Evolutionary conservation across 345 rosid species (phyloP).

Genomic region (Trapa incisa): DNA sequence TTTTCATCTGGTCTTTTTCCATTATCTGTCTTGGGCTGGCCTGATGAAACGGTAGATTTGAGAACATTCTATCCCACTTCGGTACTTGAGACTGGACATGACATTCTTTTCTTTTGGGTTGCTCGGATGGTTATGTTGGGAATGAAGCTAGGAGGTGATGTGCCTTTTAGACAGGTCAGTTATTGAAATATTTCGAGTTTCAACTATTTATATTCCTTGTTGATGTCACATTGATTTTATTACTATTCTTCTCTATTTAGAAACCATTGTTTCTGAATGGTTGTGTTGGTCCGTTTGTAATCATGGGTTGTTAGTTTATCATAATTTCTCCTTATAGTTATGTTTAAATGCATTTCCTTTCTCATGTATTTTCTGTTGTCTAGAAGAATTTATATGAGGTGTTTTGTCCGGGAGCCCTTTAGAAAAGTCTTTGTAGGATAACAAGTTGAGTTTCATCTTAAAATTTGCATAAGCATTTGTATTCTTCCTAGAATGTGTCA

Average conservation of each 20-base stretch:
- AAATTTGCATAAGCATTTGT: not conserved
- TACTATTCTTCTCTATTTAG: no score
- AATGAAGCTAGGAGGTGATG: conserved; percentile 71
- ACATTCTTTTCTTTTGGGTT: conserved; percentile 94
- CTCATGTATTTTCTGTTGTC: not conserved
- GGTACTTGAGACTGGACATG: conserved; percentile 92
- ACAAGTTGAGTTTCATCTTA: not conserved
- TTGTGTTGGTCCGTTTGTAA: not conserved
- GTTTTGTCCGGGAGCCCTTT: not conserved
- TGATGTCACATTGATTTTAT: not conserved
- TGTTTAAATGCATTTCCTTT: not conserved
- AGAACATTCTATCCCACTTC: conserved; percentile 86
- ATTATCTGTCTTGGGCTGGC: conserved; percentile 82
- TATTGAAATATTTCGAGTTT: not conserved
- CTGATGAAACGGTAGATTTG: conserved; percentile 81
- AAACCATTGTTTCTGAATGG: not conserved
- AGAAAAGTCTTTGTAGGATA: not conserved
- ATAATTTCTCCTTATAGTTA: not conserved
- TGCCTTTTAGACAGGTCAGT: conserved; percentile 75
- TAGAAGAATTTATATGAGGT: not conserved
- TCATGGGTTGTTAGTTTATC: not conserved
- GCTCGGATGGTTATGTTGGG: conserved; percentile 98
- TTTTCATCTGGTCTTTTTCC: conserved; percentile 93
- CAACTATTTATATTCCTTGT: not conserved
- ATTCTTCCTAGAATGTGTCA: not conserved